Conservation (phyloP, 495 filamentous ascomycete genomes). For the Haplographium delicatum region DNA sequence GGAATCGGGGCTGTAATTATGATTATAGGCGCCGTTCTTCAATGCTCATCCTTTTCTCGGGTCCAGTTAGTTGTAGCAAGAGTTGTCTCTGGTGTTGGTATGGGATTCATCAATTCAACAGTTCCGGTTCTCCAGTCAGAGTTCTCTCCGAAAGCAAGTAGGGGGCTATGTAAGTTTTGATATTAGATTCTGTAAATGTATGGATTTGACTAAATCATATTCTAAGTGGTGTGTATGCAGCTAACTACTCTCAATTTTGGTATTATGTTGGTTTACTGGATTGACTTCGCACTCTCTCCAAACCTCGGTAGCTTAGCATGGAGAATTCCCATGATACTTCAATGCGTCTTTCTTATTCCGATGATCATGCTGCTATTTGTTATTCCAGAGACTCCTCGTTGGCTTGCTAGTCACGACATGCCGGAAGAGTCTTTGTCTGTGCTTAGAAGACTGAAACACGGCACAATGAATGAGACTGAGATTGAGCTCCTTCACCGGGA, state of each 20-base stretch:
- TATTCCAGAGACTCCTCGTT: conserved; percentile 50
- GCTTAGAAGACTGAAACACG: conserved; percentile 26
- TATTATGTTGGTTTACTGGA: conserved; percentile 45
- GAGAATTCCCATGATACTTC: conserved; percentile 70
- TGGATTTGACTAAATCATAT: no score
- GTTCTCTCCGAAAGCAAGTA: conserved; percentile 30
- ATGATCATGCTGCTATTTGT: conserved; percentile 56
- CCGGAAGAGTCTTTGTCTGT: conserved; percentile 34
- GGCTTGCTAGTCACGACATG: conserved; percentile 38
- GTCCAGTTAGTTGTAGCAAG: conserved; percentile 57
- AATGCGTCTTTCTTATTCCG: conserved; percentile 60
- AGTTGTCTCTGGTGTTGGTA: conserved; percentile 40
- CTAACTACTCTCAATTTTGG: conserved; percentile 60
- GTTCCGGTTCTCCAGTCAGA: conserved; percentile 39
- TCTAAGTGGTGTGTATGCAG: conserved; percentile 70
- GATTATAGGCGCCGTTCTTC: conserved; percentile 61
- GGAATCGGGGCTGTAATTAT: conserved; percentile 62
- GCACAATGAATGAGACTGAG: conserved; percentile 17
- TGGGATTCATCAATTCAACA: conserved; percentile 32
- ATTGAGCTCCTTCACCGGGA: conserved; percentile 20
- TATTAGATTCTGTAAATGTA: no score
- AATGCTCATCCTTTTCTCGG: conserved; percentile 52
- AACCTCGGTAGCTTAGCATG: conserved; percentile 56
- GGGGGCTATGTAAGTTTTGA: conserved; percentile 23
- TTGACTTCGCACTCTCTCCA: conserved; percentile 43